Evolutionary conservation across 768 basidiomycete genomes (phyloP), one percentile per base, ranked within the genome.

Genomic region (Peribolospora baueri): DNA sequence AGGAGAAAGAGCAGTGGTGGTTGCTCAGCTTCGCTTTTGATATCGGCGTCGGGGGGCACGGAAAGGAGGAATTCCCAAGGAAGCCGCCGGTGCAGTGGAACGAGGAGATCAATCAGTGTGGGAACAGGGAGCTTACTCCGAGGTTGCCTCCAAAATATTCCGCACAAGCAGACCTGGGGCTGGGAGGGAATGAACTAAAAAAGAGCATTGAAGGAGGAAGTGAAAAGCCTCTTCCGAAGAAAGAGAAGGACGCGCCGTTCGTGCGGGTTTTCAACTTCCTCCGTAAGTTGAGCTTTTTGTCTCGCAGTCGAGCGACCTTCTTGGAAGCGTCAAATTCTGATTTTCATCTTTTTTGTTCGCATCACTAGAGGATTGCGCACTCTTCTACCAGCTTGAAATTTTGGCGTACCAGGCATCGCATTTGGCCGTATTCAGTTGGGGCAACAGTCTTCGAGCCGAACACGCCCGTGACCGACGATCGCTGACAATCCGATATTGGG

Each of bases 301-400:
- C 9, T 41, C 9, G 38, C 45, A 2, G 47, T 14, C 10, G 53
- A 50, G 54, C 25, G 25, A 25, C 25, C 25, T 25, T 25, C 25
- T 25, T 25, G 25, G 25, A 25, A 25, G 25, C 25, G 25, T 25
- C 25, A 25, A 25, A 25, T 25, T 25, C 25, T 25, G 25, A 25
- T 25, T 25, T 25, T 25, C 25, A 25, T 25, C 25, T 25, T 25
- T 1, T 25, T 25, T 25, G 25, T 25, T 25, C 25, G 25, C 25
- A 25, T 25, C 25, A 25, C 25, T 25, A 90, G 86, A 88, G 65
- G 81, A 84, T 72, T 83, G 88, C 76, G 84, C 85, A 1, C 67
- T 93, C 56, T 81, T 84, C 2, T 93, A 93, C 67, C 88, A 91
- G 62, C 73, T 95, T 11, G 90, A 88, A 67, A 82, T 87, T 58